These are phyloP conservation scores for Ophidiomyces ophidiicola DNA, from an alignment of 2,329 filamentous ascomycete genomes.

Conservation along the genomic window DNA sequence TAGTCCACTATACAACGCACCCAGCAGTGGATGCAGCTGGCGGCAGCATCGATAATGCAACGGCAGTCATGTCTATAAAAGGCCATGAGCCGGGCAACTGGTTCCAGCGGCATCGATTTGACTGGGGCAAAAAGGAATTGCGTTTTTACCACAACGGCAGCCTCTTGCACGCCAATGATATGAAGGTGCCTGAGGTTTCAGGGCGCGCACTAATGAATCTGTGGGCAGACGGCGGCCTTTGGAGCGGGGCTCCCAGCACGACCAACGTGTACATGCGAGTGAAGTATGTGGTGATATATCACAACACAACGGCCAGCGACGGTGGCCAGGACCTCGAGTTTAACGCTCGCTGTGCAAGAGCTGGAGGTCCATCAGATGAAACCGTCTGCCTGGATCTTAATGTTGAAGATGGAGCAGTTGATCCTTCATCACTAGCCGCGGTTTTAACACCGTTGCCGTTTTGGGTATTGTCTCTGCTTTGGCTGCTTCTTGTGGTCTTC, in stretches of 20 bases:
- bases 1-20: constrained; percentile 23
- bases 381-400: constrained; percentile 16
- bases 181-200: constrained; percentile 16
- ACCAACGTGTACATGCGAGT: constrained; percentile 20
- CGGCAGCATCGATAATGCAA: constrained; percentile 18
- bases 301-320: constrained; percentile 19
- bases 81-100: constrained; percentile 11
- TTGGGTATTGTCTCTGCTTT: constrained; percentile 14
- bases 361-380: constrained; percentile 18
- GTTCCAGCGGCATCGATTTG: constrained; percentile 22
- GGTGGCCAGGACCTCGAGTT: constrained; percentile 13
- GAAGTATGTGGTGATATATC: constrained; percentile 19
- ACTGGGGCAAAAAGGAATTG: constrained; percentile 18
- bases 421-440: constrained; percentile 13
- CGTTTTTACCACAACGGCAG: constrained; percentile 20
- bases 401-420: constrained; percentile 13
- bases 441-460: constrained; percentile 10
- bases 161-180: constrained; percentile 16
- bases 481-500: constrained; percentile 11
- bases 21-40: constrained; percentile 18
- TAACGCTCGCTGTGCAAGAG: constrained; percentile 15
- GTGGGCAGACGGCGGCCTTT: constrained; percentile 23
- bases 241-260: constrained; percentile 21
- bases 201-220: constrained; percentile 21
- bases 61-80: constrained; percentile 17